Percentiles rank a stretch among this genome's conserved stretches.
Conservation (phyloP, 1,139 yeast genomes). For the Taphrina sp. region DNA sequence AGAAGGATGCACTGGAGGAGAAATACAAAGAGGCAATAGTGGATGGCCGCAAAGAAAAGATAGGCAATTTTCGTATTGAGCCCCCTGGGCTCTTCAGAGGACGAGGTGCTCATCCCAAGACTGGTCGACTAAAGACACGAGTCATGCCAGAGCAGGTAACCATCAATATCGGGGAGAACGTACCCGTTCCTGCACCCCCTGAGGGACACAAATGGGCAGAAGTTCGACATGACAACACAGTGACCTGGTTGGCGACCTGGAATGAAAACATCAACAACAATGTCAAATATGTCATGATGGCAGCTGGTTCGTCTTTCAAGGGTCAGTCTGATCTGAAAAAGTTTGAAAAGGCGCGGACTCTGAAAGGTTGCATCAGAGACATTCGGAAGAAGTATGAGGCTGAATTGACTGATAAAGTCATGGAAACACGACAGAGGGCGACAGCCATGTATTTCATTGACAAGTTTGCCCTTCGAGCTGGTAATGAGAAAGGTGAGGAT, state of each 20-base stretch:
- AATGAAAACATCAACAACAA: conserved; percentile 83
- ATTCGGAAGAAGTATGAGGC: conserved; percentile 74
- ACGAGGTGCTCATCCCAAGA: conserved; percentile 95
- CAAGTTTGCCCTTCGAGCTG: conserved; percentile 94
- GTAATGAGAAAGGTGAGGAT: conserved; percentile 95
- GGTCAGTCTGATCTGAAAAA: conserved; percentile 89
- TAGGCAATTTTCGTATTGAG: conserved; percentile 90
- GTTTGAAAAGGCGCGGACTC: conserved; percentile 87
- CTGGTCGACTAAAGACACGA: conserved; percentile 70
- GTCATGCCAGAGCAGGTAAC: conserved; percentile 88
- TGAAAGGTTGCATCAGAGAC: conserved; percentile 53
- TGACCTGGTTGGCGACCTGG: conserved; percentile 97
- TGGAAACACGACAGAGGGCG: conserved; percentile 89
- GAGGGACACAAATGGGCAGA: conserved; percentile 90
- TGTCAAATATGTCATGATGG: conserved; percentile 84
- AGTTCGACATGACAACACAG: conserved; percentile 80
- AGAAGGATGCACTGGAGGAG: conserved; percentile 73
- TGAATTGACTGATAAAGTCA: conserved; percentile 68
- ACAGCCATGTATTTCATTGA: conserved; percentile 92
- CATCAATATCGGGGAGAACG: conserved; percentile 72
- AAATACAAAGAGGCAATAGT: conserved; percentile 74
- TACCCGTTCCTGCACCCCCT: conserved; percentile 77
- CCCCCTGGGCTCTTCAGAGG: conserved; percentile 97
- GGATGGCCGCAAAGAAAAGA: conserved; percentile 86
- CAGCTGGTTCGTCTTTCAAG: conserved; percentile 85